Percentiles rank a stretch among this genome's conserved stretches.
phyloP scores from a whole-genome alignment of 805 yeast species.

The Lipomyces chichibuensis region DNA sequence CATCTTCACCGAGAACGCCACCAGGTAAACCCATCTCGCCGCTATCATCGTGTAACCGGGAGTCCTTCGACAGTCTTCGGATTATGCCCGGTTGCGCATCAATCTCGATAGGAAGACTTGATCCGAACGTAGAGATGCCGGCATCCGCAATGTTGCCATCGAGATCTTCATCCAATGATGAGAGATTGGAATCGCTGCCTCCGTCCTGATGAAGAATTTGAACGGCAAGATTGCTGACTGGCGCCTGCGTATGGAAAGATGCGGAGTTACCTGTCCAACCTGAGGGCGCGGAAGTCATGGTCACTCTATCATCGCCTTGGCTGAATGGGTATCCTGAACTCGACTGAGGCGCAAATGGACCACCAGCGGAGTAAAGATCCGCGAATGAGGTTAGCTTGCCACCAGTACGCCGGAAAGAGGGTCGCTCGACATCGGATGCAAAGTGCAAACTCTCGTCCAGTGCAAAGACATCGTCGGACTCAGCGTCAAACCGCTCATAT shows the following conservation, averaged over 20 bases:
- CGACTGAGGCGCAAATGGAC: constrained; percentile 4
- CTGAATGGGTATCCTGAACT: neutral
- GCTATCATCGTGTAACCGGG: constrained; percentile 8
- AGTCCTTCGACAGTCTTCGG: constrained; percentile 6
- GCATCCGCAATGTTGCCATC: neutral
- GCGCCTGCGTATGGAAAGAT: constrained; percentile 13
- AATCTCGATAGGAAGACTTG: constrained; percentile 32
- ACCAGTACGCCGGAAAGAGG: constrained; percentile 5
- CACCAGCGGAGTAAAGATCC: constrained; percentile 11
- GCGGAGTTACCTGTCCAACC: constrained; percentile 28
- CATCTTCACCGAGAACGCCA: constrained; percentile 27
- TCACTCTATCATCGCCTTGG: neutral
- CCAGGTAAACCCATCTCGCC: constrained; percentile 32
- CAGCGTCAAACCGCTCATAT: constrained; percentile 6
- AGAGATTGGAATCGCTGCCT: constrained; percentile 6
- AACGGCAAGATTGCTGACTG: constrained; percentile 2
- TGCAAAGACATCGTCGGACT: constrained; percentile 27
- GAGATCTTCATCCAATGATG: constrained; percentile 20
- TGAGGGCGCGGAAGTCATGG: constrained; percentile 10
- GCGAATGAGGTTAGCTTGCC: constrained; percentile 18
- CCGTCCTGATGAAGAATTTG: neutral
- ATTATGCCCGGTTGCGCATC: constrained; percentile 3
- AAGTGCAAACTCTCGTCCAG: constrained; percentile 23
- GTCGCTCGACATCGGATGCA: constrained; percentile 8
- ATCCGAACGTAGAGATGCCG: constrained; percentile 17